A percentile compares a stretch with the other conserved stretches of the same genome.
phyloP scores from a whole-genome alignment of 2,329 filamentous ascomycete genomes.

The Chrysoporthe puriensis region DNA sequence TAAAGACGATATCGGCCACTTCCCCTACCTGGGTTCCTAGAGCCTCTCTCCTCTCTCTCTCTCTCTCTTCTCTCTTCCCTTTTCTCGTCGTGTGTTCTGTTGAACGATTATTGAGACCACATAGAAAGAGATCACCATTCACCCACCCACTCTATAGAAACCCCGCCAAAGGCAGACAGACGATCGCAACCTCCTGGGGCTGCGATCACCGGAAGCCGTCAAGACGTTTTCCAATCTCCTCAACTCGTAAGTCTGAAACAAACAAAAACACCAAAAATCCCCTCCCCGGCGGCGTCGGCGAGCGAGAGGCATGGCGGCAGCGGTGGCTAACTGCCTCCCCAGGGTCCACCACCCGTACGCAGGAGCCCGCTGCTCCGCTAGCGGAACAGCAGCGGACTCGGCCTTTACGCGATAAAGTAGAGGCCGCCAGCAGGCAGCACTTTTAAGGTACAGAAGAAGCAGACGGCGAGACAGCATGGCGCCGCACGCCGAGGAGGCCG shows the following conservation, averaged over 20 bases:
- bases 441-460: slow-evolving; percentile 31
- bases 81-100: no score
- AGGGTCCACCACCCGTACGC: slow-evolving; percentile 96
- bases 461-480: slow-evolving; percentile 65
- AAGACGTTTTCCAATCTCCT: slow-evolving; percentile 99
- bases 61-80: no score
- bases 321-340: slow-evolving; percentile 36
- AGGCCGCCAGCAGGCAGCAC: slow-evolving; percentile 28
- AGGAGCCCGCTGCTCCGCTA: slow-evolving; percentile 91
- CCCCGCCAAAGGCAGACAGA: slow-evolving; percentile 27
- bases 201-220: slow-evolving; percentile 68
- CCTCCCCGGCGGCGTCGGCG: no score
- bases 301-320: no score
- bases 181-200: slow-evolving; percentile 58
- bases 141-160: neutral
- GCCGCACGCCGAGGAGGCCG: slow-evolving; percentile 76
- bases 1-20: no score
- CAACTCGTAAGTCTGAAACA: slow-evolving; percentile 74
- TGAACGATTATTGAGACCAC: no score
- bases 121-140: neutral
- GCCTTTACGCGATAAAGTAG: slow-evolving; percentile 59
- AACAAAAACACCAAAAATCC: slow-evolving; percentile 15
- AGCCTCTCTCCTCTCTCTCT: no score
- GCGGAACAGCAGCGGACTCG: slow-evolving; percentile 79
- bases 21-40: no score